Percentiles rank a stretch among this genome's conserved stretches.
phyloP scores from a whole-genome alignment of 768 basidiomycete genomes.

The Lactarius deliciosus region DNA sequence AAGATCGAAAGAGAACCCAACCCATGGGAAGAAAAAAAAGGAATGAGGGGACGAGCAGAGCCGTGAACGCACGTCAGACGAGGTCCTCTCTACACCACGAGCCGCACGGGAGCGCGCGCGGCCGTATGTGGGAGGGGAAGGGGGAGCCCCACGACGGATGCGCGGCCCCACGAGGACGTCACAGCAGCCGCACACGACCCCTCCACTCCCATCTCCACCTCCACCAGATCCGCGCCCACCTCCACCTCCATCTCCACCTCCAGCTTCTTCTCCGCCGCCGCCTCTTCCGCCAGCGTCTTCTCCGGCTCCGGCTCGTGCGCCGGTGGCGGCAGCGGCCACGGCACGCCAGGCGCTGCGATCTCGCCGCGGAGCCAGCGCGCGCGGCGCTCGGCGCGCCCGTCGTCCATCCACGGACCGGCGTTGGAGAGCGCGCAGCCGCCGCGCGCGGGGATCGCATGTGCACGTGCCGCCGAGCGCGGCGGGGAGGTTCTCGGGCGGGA shows the following conservation, averaged over 20 bases:
- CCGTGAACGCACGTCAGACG: background rate
- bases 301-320: background rate
- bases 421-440: conserved; percentile 63
- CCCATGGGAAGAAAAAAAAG: background rate
- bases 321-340: conserved; percentile 8
- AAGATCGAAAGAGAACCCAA: background rate
- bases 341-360: conserved; percentile 15
- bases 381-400: conserved; percentile 41
- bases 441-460: conserved; percentile 47
- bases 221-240: too few species aligned
- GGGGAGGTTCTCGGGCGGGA: conserved; percentile 67
- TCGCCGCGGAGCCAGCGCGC: conserved; percentile 37
- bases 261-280: background rate
- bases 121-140: conserved; percentile 8
- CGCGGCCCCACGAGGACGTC: conserved; percentile 5
- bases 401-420: conserved; percentile 71
- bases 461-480: conserved; percentile 62
- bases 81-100: conserved; percentile 4
- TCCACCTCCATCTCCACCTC: background rate
- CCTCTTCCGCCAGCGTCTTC: background rate
- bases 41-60: background rate
- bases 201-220: background rate
- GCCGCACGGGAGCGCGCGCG: conserved; percentile 10
- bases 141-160: conserved; percentile 20
- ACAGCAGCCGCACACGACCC: background rate